A percentile compares a stretch with the other conserved stretches of the same genome.
phyloP scores from a whole-genome alignment of 2,329 filamentous ascomycete genomes.

The Lachnellula cervina region DNA sequence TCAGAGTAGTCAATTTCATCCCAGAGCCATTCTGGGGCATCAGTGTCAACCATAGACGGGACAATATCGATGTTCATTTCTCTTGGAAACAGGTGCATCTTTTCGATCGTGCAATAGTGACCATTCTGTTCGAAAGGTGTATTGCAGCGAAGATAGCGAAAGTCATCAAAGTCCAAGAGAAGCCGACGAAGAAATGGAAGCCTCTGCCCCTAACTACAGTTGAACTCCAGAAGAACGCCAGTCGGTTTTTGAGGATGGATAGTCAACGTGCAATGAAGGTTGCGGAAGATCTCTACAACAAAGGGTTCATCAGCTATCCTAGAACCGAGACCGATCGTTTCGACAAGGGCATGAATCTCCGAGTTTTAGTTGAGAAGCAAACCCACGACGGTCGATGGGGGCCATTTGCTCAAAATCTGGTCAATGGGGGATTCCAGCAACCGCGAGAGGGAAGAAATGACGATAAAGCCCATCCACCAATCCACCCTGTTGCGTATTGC shows the following conservation, averaged over 20 bases:
- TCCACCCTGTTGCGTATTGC: slow-evolving; percentile 89
- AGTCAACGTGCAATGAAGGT: slow-evolving; percentile 85
- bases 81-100: slow-evolving; percentile 76
- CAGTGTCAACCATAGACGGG: slow-evolving; percentile 72
- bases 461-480: slow-evolving; percentile 95
- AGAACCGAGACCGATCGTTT: slow-evolving; percentile 97
- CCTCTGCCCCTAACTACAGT: slow-evolving; percentile 92
- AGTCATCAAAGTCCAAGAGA: slow-evolving; percentile 81
- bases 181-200: slow-evolving; percentile 90
- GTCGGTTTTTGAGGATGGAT: slow-evolving; percentile 80
- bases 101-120: slow-evolving; percentile 79
- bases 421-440: slow-evolving; percentile 71
- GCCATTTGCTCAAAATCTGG: slow-evolving; percentile 67
- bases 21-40: slow-evolving; percentile 92
- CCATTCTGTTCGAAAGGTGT: slow-evolving; percentile 82
- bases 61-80: slow-evolving; percentile 77
- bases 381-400: slow-evolving; percentile 74
- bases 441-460: slow-evolving; percentile 83
- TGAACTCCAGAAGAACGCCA: slow-evolving; percentile 93
- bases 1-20: slow-evolving; percentile 88
- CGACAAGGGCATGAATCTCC: slow-evolving; percentile 81
- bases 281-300: slow-evolving; percentile 85
- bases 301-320: slow-evolving; percentile 95
- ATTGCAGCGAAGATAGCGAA: slow-evolving; percentile 69
- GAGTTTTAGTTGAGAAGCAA: slow-evolving; percentile 77